phyloP scores from a whole-genome alignment of 192 early-diverging fungal species.

The Phlyctochytrium arcticum region DNA sequence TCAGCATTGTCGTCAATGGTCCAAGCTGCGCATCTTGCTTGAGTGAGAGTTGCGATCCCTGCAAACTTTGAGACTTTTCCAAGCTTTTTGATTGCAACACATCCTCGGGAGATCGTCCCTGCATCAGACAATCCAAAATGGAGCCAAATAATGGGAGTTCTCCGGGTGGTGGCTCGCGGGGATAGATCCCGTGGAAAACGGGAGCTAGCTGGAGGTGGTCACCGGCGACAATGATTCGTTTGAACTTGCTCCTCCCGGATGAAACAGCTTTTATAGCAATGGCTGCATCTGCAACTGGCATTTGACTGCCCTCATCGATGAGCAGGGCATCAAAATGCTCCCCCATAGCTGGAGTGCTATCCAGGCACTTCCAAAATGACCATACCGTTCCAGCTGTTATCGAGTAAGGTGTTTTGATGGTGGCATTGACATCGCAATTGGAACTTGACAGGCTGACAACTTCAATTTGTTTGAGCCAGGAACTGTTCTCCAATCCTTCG shows the following conservation, averaged over 20 bases:
- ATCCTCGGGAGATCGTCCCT: background rate
- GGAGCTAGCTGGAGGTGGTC: conserved; percentile 35
- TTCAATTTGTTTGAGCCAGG: conserved; percentile 16
- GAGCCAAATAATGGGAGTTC: conserved; percentile 33
- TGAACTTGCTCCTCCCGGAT: background rate
- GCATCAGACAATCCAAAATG: conserved; percentile 29
- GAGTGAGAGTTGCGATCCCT: background rate
- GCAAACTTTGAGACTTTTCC: too few relatives aligned
- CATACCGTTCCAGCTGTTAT: conserved; percentile 33
- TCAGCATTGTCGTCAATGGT: conserved; percentile 21
- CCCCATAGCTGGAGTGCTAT: background rate
- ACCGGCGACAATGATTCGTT: conserved; percentile 28
- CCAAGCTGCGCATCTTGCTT: background rate
- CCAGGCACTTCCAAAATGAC: conserved; percentile 18
- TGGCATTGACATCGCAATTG: background rate
- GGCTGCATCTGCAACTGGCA: conserved; percentile 25
- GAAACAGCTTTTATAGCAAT: conserved; percentile 20
- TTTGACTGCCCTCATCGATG: conserved; percentile 37
- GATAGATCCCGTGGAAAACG: conserved; percentile 28
- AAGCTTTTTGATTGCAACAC: too few relatives aligned
- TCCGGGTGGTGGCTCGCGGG: background rate
- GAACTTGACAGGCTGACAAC: background rate
- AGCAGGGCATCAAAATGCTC: conserved; percentile 22
- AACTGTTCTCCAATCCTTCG: background rate
- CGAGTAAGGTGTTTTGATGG: background rate